Evolutionary conservation across 345 rosid genomes (phyloP).

Genomic region (Moricandia moricandioides): DNA sequence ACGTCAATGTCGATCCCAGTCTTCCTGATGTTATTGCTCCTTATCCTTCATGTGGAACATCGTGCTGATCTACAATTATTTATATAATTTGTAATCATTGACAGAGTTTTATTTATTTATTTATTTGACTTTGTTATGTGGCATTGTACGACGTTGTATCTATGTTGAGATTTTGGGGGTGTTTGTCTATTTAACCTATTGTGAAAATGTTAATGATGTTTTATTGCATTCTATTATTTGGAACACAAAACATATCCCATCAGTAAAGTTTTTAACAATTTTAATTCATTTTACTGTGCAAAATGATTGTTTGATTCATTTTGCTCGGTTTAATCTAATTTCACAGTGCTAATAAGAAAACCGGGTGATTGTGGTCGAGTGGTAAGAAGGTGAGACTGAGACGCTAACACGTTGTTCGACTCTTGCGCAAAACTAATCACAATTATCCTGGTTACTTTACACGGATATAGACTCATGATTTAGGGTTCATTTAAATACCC

Average conservation of each 20-base stretch:
- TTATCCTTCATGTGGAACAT: not conserved
- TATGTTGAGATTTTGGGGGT: slow-evolving; percentile 1
- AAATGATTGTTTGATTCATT: not conserved
- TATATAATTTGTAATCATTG: too few relatives aligned
- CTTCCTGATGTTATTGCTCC: not conserved
- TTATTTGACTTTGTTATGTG: not conserved
- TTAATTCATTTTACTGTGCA: not conserved
- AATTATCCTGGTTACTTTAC: too few relatives aligned
- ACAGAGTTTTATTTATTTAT: not conserved
- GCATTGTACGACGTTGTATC: not conserved
- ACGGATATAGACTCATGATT: too few relatives aligned
- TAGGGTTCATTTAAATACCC: too few relatives aligned
- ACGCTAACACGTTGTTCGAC: too few relatives aligned
- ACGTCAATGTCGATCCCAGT: not conserved
- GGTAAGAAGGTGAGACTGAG: too few relatives aligned
- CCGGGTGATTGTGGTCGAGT: too few relatives aligned
- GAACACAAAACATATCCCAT: not conserved
- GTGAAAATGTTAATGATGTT: not conserved
- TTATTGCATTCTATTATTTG: not conserved
- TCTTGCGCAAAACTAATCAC: too few relatives aligned
- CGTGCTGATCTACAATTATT: not conserved
- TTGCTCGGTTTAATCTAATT: not conserved
- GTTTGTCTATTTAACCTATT: not conserved
- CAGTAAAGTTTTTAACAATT: not conserved
- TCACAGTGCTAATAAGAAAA: too few relatives aligned